Evolutionary conservation across 208 protist species (phyloP).

Genomic region (Leishmania martiniquensis): DNA sequence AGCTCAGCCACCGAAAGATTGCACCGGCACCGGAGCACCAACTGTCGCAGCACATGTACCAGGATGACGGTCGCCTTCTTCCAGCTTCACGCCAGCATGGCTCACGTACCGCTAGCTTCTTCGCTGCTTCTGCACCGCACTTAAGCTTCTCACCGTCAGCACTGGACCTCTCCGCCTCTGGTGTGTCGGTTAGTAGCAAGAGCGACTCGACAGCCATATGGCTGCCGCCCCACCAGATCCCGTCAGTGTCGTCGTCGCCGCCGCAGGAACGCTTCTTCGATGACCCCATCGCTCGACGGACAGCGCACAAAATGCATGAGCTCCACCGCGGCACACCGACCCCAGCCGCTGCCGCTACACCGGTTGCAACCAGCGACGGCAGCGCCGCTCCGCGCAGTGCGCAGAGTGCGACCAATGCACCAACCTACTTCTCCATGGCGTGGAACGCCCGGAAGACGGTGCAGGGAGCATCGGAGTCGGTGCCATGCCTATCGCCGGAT

Average conservation of each 20-base stretch:
- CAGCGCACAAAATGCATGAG: background rate
- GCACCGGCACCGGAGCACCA: background rate
- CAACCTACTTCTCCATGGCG: background rate
- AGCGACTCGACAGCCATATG: background rate
- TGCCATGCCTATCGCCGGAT: background rate
- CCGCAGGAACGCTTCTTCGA: slow-evolving; percentile 19
- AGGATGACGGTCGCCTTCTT: no score
- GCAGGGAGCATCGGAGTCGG: background rate
- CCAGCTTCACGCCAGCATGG: background rate
- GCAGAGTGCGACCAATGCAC: background rate
- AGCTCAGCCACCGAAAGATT: background rate
- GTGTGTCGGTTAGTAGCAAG: slow-evolving; percentile 3
- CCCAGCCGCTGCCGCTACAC: background rate
- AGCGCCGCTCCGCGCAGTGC: background rate
- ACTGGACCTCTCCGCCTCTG: slow-evolving; percentile 1
- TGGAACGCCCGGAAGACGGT: background rate
- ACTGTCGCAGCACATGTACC: background rate
- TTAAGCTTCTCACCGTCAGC: background rate
- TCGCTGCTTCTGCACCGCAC: background rate
- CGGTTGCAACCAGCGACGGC: background rate
- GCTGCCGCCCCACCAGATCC: background rate
- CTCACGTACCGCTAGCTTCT: background rate
- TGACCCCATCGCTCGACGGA: background rate
- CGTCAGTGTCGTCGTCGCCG: background rate
- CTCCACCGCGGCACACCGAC: background rate